Base-by-base conservation (phyloP, 192 early-diverging fungal species). In the Linnemannia exigua region DNA sequence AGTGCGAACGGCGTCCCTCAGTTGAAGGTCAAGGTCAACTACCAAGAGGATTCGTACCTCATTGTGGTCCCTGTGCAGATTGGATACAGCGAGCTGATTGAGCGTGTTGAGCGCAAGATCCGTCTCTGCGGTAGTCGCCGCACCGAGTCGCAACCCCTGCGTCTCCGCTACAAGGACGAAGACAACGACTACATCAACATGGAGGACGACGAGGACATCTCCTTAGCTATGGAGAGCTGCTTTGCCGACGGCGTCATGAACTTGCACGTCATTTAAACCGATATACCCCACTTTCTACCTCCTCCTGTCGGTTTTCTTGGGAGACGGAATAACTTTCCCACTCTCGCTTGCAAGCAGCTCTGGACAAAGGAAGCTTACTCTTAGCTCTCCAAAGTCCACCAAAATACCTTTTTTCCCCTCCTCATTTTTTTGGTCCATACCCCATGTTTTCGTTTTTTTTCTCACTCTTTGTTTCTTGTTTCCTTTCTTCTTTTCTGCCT, bases 141-240 rank as follows among this genome's bases (percentile, higher is more conserved):
- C 37, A 82, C 89, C 46, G 88, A 88, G 79, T 37, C 90, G 87
- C 69, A 90, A 81, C 73, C 88, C 91, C 58, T 94, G 76, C 91
- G 93, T 72, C 93, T 99, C 77, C 92, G 93, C 79, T 99, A 99
- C 84, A 93, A 94, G 79, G 98, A 99, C 81, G 97, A 99, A 87
- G 98, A 98, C 80, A 96, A 96, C 52, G 97, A 99, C 79, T 92
- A 94, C 81, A 94, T 98, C n/a, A 93, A 92, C 44, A 93, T 99
- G 63, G 94, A 95, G 76, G 94, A 93, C n/a, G 95, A 98, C 84
- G 96, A 97, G 68, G 98, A 99, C 83, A 95, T 99, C 37, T 93
- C 91, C 61, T 89, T 98, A 93, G 97, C 96, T 3, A 97, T 99
- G 90, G 97, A 97, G 87, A 91, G 88, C 47, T 80, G 87, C 38